phyloP scores from a whole-genome alignment of 495 filamentous ascomycete genomes.

The Oidiodendron maius region DNA sequence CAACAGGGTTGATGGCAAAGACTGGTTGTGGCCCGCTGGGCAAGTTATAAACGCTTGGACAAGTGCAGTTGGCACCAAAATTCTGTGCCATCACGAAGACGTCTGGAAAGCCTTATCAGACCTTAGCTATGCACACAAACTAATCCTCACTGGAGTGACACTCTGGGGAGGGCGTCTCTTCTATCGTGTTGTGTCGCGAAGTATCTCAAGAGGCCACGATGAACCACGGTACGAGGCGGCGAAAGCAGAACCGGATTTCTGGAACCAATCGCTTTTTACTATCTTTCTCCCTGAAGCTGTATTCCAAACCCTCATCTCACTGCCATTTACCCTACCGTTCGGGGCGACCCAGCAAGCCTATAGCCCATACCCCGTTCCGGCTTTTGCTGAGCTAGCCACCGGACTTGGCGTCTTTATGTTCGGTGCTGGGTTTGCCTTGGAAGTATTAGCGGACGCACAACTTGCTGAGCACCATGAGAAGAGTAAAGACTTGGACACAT shows the following conservation, averaged over 20 bases:
- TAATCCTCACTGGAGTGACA: constrained; percentile 46
- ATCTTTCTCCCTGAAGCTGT: constrained; percentile 47
- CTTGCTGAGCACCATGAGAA: constrained; percentile 33
- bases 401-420: constrained; percentile 45
- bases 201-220: constrained; percentile 40
- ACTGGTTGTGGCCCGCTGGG: constrained; percentile 49
- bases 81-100: constrained; percentile 33
- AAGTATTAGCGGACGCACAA: constrained; percentile 49
- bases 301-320: constrained; percentile 44
- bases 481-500: constrained; percentile 34
- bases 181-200: constrained; percentile 40
- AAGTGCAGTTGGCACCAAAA: constrained; percentile 43
- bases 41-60: constrained; percentile 54
- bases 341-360: constrained; percentile 29
- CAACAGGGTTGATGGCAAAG: constrained; percentile 48
- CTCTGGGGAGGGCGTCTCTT: constrained; percentile 50
- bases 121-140: constrained; percentile 42
- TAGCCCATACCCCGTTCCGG: background rate
- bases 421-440: constrained; percentile 44
- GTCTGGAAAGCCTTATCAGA: constrained; percentile 33
- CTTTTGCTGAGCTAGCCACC: background rate
- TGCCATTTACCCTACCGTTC: constrained; percentile 52
- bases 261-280: constrained; percentile 43
- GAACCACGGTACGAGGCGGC: constrained; percentile 45
- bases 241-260: constrained; percentile 46